Conservation (phyloP, 257 asterid species). For the Salvia hispanica region DNA sequence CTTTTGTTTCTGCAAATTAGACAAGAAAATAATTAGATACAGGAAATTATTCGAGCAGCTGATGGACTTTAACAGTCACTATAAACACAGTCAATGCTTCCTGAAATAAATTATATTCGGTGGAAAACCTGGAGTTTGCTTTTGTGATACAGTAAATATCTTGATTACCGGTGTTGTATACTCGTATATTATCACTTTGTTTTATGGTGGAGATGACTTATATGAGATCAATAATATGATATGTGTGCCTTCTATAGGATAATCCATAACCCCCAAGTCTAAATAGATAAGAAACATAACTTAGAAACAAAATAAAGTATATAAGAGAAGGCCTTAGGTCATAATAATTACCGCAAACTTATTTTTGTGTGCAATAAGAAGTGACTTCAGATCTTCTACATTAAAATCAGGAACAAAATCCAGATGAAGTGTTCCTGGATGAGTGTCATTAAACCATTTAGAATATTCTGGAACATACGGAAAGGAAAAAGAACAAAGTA, state of each 20-base stretch:
- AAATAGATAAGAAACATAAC: slow-evolving; percentile 16
- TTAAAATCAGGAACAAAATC: slow-evolving; percentile 82
- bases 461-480: slow-evolving; percentile 19
- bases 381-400: slow-evolving; percentile 67
- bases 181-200: background rate
- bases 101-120: background rate
- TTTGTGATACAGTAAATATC: slow-evolving; percentile 6
- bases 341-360: slow-evolving; percentile 60
- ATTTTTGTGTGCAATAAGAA: slow-evolving; percentile 62
- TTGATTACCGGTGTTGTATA: background rate
- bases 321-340: slow-evolving; percentile 15
- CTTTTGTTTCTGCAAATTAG: slow-evolving; percentile 72
- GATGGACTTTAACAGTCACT: slow-evolving; percentile 7
- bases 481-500: slow-evolving; percentile 1
- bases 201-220: background rate
- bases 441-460: slow-evolving; percentile 31
- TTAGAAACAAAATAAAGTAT: slow-evolving; percentile 14
- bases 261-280: background rate
- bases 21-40: slow-evolving; percentile 25
- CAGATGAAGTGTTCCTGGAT: slow-evolving; percentile 70
- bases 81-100: too few relatives aligned
- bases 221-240: background rate
- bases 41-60: slow-evolving; percentile 14
- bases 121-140: background rate
- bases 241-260: slow-evolving; percentile 10